phyloP scores from a whole-genome alignment of 169 alveolate species.

The Plasmodium cynomolgi region DNA sequence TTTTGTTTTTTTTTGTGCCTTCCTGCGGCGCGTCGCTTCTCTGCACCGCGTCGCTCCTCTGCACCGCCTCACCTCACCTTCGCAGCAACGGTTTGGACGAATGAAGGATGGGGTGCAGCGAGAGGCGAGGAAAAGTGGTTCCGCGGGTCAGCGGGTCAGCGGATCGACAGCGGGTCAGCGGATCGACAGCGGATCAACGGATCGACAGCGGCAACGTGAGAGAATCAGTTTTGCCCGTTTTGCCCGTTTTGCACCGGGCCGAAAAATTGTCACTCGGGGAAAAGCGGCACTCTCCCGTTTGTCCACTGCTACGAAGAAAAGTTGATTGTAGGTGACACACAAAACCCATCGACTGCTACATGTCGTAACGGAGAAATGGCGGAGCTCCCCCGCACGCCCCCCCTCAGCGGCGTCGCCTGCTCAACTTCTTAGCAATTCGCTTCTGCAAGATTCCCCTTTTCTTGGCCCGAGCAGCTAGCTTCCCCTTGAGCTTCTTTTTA shows the following conservation, averaged over 20 bases:
- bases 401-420: conserved; percentile 31
- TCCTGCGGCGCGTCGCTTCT: background rate
- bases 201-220: too few species aligned
- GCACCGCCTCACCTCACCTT: background rate
- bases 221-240: background rate
- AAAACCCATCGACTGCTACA: background rate
- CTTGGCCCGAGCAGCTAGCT: conserved; percentile 58
- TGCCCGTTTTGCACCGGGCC: background rate
- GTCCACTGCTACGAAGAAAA: too few species aligned
- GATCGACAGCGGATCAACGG: too few species aligned
- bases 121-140: background rate
- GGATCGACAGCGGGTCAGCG: too few species aligned
- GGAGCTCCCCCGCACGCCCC: background rate
- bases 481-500: conserved; percentile 57
- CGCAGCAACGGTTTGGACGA: background rate
- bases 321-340: too few species aligned
- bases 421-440: conserved; percentile 40
- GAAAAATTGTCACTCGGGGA: background rate
- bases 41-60: background rate
- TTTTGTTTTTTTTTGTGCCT: background rate
- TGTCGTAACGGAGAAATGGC: too few species aligned
- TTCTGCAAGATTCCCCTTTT: conserved; percentile 37
- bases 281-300: background rate
- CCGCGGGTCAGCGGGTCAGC: too few species aligned
- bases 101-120: background rate